phyloP scores from a whole-genome alignment of 78 protist genomes.

The Dictyostelium intermedium region DNA sequence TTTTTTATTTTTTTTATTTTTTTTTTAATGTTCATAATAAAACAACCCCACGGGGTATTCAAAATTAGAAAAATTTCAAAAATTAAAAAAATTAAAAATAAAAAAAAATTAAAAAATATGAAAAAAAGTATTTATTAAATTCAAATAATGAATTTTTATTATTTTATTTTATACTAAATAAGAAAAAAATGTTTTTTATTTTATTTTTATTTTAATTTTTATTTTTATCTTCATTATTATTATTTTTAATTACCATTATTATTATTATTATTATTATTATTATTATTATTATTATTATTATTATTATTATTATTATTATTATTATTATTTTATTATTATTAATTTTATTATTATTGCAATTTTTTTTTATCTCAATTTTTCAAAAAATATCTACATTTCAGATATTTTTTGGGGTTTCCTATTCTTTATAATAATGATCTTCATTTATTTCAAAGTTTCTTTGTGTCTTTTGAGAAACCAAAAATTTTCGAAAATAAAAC shows the following conservation, averaged over 20 bases:
- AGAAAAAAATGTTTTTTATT: not conserved
- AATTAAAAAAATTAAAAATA: not conserved
- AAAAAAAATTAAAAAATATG: not conserved
- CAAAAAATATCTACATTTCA: not conserved
- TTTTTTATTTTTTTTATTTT: not conserved
- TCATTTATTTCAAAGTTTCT: not conserved
- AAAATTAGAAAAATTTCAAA: not conserved
- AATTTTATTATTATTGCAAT: no score
- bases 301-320: no score
- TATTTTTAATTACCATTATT: no score
- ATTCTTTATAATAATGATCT: not conserved
- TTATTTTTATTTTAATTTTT: not conserved
- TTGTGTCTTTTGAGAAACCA: not conserved
- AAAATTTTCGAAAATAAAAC: no score
- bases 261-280: no score
- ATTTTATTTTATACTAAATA: no score
- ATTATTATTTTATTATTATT: no score
- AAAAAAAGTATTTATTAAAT: not conserved
- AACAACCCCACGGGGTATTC: not conserved
- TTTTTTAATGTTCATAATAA: not conserved
- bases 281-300: no score
- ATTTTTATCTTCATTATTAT: no score
- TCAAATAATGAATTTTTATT: no score
- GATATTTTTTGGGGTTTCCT: not conserved
- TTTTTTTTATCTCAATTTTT: no score